Evolutionary conservation across 805 yeast species (phyloP).

Genomic region (Sugiyamaella lignohabitans): DNA sequence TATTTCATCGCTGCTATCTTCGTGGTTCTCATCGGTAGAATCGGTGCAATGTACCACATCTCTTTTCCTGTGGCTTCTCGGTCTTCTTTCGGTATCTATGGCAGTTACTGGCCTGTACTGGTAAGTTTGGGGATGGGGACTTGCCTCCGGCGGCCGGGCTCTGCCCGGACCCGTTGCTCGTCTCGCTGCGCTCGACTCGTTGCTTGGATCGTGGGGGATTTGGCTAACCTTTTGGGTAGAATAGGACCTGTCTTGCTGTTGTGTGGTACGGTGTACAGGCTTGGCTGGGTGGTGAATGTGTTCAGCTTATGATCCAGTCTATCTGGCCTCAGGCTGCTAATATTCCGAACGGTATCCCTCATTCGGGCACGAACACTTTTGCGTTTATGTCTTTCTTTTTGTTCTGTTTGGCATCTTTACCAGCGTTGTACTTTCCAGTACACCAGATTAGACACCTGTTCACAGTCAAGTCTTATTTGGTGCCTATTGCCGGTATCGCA

Average conservation of each 20-base stretch:
- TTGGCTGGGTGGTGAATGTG: conserved; percentile 79
- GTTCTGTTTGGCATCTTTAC: conserved; percentile 74
- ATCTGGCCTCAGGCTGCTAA: conserved; percentile 49
- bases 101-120: conserved; percentile 80
- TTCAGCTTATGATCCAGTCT: conserved; percentile 67
- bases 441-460: conserved; percentile 78
- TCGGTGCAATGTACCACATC: conserved; percentile 75
- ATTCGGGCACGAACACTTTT: conserved; percentile 61
- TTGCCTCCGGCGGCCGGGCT: too few relatives aligned
- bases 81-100: conserved; percentile 80
- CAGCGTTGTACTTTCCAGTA: conserved; percentile 75
- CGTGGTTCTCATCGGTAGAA: conserved; percentile 63
- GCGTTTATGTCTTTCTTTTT: conserved; percentile 70
- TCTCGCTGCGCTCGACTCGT: too few relatives aligned
- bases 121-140: too few relatives aligned
- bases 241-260: conserved; percentile 80
- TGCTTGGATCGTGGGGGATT: too few relatives aligned
- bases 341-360: conserved; percentile 45
- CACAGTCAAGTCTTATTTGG: conserved; percentile 69
- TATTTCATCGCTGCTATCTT: conserved; percentile 64
- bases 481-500: conserved; percentile 78
- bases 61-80: conserved; percentile 80
- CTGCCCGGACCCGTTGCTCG: too few relatives aligned
- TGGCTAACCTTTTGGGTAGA: too few relatives aligned
- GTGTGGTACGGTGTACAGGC: conserved; percentile 88